Percentiles rank a stretch among this genome's conserved stretches.
Evolutionary conservation across 176 grass and related monocot genomes (phyloP).

Genomic region (Aechmea fasciata): DNA sequence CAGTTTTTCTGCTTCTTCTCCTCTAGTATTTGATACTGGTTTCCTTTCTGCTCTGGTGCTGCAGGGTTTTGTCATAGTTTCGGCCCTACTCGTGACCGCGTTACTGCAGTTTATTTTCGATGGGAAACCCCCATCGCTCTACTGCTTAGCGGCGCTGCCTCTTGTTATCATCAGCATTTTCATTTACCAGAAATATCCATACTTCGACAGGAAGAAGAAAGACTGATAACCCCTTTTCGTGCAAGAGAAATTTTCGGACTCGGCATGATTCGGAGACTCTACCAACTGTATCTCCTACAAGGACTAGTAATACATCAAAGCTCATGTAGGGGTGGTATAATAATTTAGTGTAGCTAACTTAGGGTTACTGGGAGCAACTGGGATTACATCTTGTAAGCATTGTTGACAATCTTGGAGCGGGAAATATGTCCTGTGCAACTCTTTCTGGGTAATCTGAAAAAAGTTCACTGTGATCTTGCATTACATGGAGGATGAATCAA

Average conservation of each 20-base stretch:
- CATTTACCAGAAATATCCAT: constrained; percentile 97
- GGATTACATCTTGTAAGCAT: too few species aligned
- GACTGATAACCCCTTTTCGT: constrained; percentile 27
- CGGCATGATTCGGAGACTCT: not conserved
- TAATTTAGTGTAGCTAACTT: too few species aligned
- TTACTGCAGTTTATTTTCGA: constrained; percentile 77
- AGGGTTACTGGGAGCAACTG: too few species aligned
- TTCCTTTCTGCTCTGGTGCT: constrained; percentile 19
- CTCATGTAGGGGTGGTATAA: too few species aligned
- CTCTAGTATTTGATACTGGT: not conserved
- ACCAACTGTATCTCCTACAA: not conserved
- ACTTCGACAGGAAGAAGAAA: constrained; percentile 76
- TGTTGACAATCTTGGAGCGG: too few species aligned
- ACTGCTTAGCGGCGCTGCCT: constrained; percentile 66
- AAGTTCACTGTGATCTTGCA: too few species aligned
- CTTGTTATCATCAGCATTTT: constrained; percentile 84
- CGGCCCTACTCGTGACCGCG: constrained; percentile 87
- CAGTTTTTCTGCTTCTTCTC: not conserved
- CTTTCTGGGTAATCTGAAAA: too few species aligned
- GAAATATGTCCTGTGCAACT: too few species aligned
- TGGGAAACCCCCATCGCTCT: constrained; percentile 64
- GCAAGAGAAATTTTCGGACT: constrained; percentile 20
- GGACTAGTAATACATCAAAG: not conserved
- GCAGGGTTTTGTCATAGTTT: constrained; percentile 98
- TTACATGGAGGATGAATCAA: too few species aligned